A percentile compares a stretch with the other conserved stretches of the same genome.
phyloP scores from a whole-genome alignment of 148 eudicot species.

The Heliosperma pusillum region DNA sequence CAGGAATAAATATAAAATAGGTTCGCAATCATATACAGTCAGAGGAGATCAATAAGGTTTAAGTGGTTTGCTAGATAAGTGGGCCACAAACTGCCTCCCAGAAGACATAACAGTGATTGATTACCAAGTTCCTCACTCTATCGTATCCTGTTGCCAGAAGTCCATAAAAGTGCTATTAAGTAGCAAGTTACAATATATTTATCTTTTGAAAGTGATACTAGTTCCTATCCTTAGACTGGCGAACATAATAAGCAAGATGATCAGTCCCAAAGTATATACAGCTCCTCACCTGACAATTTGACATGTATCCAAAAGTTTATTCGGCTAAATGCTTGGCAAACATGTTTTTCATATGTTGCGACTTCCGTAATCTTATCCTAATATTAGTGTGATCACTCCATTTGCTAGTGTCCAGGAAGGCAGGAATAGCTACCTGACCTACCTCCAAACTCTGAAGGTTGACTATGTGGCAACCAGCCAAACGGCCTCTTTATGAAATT shows the following conservation, averaged over 20 bases:
- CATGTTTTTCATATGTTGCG: neutral
- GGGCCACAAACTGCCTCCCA: neutral
- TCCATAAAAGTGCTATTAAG: neutral
- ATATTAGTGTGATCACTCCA: neutral
- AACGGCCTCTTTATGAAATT: too few species aligned
- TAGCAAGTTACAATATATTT: neutral
- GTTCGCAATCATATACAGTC: neutral
- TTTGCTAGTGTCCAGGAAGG: neutral
- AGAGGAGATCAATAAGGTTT: neutral
- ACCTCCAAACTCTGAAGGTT: neutral
- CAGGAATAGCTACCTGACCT: slow-evolving; percentile 2
- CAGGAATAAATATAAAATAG: neutral
- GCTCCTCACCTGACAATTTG: neutral
- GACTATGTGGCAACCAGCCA: neutral
- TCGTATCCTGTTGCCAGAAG: neutral
- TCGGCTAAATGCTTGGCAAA: neutral
- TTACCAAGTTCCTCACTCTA: neutral
- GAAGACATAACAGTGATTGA: neutral
- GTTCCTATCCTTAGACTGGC: neutral
- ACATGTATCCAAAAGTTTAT: neutral
- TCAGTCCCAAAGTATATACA: neutral
- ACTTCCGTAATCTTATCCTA: slow-evolving; percentile 1
- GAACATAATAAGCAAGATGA: neutral
- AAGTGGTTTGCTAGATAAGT: too few species aligned
- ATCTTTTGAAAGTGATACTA: neutral